Evolutionary conservation across 306 rosid genomes (phyloP).

Genomic region (Mimosa pudica): DNA sequence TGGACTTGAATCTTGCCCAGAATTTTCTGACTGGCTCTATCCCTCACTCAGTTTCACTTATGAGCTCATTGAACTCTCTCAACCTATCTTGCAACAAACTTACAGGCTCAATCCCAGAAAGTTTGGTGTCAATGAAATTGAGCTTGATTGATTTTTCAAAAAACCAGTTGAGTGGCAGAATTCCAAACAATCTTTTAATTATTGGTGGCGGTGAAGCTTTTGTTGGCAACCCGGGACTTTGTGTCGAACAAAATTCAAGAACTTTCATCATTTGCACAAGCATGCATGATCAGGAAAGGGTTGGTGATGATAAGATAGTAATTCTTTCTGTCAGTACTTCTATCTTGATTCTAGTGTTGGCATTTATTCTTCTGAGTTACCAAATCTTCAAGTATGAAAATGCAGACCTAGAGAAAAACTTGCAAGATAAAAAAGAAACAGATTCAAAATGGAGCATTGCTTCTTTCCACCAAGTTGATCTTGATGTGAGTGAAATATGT

Average conservation of each 20-base stretch:
- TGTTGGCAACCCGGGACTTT: constrained; percentile 66
- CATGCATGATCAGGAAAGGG: constrained; percentile 37
- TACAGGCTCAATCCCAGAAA: constrained; percentile 68
- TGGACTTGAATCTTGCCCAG: constrained; percentile 78
- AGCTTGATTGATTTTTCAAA: constrained; percentile 83
- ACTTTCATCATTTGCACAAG: constrained; percentile 50
- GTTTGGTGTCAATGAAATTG: constrained; percentile 64
- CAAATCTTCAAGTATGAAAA: constrained; percentile 49
- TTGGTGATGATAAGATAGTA: constrained; percentile 47
- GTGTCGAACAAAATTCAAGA: constrained; percentile 57
- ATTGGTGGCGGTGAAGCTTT: constrained; percentile 78
- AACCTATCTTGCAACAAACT: constrained; percentile 75
- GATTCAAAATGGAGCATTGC: constrained; percentile 72
- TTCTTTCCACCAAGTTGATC: constrained; percentile 74
- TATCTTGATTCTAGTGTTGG: constrained; percentile 48
- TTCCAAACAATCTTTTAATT: constrained; percentile 67
- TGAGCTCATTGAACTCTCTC: constrained; percentile 79
- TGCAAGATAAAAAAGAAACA: constrained; percentile 45
- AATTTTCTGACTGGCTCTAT: constrained; percentile 70
- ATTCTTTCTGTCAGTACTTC: constrained; percentile 54
- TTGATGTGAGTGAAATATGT: constrained; percentile 75
- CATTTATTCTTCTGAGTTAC: constrained; percentile 52
- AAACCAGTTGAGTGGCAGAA: constrained; percentile 68
- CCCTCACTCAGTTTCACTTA: constrained; percentile 64
- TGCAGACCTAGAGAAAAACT: constrained; percentile 33